A percentile compares a stretch with the other conserved stretches of the same genome.
These are phyloP conservation scores for Fallopia convolvulus DNA, from an alignment of 148 eudicot genomes.

Conservation along the genomic window DNA sequence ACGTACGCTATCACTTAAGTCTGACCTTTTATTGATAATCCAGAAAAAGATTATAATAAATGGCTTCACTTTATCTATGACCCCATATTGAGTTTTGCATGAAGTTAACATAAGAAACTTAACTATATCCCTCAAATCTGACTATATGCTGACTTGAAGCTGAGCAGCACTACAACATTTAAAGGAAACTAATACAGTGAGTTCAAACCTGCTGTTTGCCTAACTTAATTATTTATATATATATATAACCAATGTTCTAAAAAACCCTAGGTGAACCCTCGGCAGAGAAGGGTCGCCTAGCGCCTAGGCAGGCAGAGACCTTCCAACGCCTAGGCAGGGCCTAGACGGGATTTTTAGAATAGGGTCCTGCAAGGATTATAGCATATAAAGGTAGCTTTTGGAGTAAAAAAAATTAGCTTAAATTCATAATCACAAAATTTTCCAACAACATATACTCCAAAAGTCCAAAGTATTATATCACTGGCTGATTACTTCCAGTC, in stretches of 20 bases:
- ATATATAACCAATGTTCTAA: neutral
- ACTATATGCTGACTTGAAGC: neutral
- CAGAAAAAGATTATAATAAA: neutral
- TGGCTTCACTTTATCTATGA: neutral
- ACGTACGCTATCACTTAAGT: neutral
- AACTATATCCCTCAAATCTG: neutral
- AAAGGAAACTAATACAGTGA: neutral
- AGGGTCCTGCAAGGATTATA: no score
- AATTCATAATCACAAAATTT: no score
- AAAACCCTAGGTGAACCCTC: no score
- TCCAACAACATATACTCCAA: no score
- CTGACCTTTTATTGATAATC: neutral
- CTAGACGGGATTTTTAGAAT: no score
- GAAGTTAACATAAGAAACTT: neutral
- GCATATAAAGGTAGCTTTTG: no score
- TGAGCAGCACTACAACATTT: neutral
- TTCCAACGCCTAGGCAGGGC: no score
- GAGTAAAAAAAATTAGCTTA: no score
- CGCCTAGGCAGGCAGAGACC: no score
- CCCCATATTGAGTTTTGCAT: neutral
- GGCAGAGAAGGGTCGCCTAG: no score
- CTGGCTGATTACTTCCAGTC: no score
- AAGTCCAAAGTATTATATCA: no score
- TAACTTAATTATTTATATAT: neutral
- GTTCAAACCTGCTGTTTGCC: neutral